phyloP scores from a whole-genome alignment of 2,329 filamentous ascomycete species.

The Didymella glomerata region DNA sequence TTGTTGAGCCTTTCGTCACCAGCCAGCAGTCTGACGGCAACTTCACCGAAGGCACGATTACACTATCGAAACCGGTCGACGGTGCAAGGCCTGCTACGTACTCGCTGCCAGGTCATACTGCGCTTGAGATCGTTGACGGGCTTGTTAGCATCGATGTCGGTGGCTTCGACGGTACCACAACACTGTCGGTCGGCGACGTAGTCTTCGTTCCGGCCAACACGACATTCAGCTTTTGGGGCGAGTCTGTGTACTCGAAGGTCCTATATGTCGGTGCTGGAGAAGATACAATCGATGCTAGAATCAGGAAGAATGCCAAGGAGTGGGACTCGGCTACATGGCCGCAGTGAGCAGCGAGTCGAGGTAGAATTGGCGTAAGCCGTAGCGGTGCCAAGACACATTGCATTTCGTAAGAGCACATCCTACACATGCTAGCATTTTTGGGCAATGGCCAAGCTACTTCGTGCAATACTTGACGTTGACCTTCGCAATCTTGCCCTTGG shows the following conservation, averaged over 20 bases:
- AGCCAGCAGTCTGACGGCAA: slow-evolving; percentile 51
- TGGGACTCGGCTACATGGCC: slow-evolving; percentile 32
- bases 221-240: slow-evolving; percentile 47
- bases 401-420: background rate
- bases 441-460: background rate
- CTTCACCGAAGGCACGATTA: slow-evolving; percentile 58
- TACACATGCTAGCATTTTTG: background rate
- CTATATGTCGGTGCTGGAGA: slow-evolving; percentile 34
- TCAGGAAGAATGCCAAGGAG: slow-evolving; percentile 21
- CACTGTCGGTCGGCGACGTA: slow-evolving; percentile 50
- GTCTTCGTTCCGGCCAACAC: slow-evolving; percentile 51
- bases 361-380: slow-evolving; percentile 1
- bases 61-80: slow-evolving; percentile 44
- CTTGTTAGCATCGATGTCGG: slow-evolving; percentile 47
- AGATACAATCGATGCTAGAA: slow-evolving; percentile 29
- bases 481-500: background rate
- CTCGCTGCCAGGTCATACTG: slow-evolving; percentile 44
- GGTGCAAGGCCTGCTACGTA: slow-evolving; percentile 32
- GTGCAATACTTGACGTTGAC: background rate
- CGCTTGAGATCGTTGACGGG: slow-evolving; percentile 54
- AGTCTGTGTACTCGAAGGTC: slow-evolving; percentile 33
- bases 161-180: slow-evolving; percentile 37
- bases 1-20: slow-evolving; percentile 57
- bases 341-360: slow-evolving; percentile 1
- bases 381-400: background rate